phyloP scores from a whole-genome alignment of 2,329 filamentous ascomycete genomes.

The Orbilia javanica region DNA sequence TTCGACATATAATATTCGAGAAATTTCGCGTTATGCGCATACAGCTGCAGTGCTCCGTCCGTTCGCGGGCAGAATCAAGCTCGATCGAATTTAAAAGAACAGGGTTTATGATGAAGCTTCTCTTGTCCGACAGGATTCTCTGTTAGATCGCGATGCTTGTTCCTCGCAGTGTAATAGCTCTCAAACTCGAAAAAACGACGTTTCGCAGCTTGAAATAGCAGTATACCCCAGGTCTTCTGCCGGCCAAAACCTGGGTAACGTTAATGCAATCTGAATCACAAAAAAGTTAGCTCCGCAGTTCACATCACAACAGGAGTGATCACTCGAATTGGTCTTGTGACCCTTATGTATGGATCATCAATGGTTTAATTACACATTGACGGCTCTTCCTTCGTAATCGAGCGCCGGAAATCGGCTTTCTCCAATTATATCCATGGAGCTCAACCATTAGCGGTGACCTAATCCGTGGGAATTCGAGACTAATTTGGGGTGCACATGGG shows the following conservation, averaged over 20 bases:
- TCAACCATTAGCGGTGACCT: neutral
- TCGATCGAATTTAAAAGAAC: neutral
- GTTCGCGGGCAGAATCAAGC: slow-evolving; percentile 4
- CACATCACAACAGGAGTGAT: neutral
- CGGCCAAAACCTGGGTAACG: neutral
- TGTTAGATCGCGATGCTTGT: slow-evolving; percentile 3
- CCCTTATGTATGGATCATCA: slow-evolving; percentile 6
- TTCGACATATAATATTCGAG: slow-evolving; percentile 18
- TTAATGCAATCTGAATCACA: slow-evolving; percentile 22
- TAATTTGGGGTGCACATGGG: too few species aligned
- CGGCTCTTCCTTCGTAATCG: slow-evolving; percentile 3
- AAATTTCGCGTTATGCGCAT: slow-evolving; percentile 29
- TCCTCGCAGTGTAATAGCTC: neutral
- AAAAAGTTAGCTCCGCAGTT: neutral
- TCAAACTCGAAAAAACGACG: neutral
- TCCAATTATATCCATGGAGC: neutral
- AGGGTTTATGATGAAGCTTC: neutral
- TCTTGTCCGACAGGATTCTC: neutral
- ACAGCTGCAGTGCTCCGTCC: slow-evolving; percentile 5
- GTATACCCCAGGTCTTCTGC: neutral
- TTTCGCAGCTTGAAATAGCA: slow-evolving; percentile 15
- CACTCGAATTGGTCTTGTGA: slow-evolving; percentile 20
- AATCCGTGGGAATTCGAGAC: neutral
- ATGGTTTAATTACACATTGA: neutral
- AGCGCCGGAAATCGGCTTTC: slow-evolving; percentile 6